These are phyloP conservation scores for Puccinia brachypodii DNA, from an alignment of 1,284 basidiomycete species.

Conservation along the genomic window DNA sequence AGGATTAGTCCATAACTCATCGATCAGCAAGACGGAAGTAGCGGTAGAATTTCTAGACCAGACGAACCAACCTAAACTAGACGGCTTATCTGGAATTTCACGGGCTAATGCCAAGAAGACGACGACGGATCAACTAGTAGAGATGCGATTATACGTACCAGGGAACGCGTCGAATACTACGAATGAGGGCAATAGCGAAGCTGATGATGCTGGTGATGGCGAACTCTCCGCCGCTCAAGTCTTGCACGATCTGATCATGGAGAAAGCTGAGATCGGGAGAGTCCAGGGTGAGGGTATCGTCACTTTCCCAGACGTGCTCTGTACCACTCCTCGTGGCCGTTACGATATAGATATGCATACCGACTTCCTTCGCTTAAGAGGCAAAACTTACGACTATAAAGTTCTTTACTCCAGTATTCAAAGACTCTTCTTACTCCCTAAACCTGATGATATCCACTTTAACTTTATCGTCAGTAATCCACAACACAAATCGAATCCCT, in stretches of 20 bases:
- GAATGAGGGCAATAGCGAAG: constrained; percentile 53
- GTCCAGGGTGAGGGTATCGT: constrained; percentile 88
- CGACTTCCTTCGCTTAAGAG: constrained; percentile 86
- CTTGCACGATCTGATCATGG: constrained; percentile 94
- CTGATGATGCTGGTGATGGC: constrained; percentile 58
- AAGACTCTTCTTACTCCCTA: constrained; percentile 87
- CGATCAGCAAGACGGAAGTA: constrained; percentile 96
- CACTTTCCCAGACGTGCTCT: constrained; percentile 94
- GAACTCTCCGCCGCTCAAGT: constrained; percentile 83
- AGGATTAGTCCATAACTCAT: constrained; percentile 85
- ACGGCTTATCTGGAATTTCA: constrained; percentile 59
- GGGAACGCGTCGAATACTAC: constrained; percentile 67
- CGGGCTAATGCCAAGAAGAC: constrained; percentile 30
- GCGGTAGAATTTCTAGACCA: constrained; percentile 83
- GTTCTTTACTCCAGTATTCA: constrained; percentile 88
- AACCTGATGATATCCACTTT: constrained; percentile 89
- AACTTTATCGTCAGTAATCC: constrained; percentile 81
- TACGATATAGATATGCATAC: constrained; percentile 98
- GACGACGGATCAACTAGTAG: constrained; percentile 77
- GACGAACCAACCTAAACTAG: constrained; percentile 58
- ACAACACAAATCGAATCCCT: background rate
- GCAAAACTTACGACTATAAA: constrained; percentile 99
- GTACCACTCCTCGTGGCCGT: constrained; percentile 90
- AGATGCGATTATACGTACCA: constrained; percentile 95
- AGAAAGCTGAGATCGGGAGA: constrained; percentile 91